Evolutionary conservation across 306 rosid species (phyloP).

Genomic region (Potentilla sterilis): DNA sequence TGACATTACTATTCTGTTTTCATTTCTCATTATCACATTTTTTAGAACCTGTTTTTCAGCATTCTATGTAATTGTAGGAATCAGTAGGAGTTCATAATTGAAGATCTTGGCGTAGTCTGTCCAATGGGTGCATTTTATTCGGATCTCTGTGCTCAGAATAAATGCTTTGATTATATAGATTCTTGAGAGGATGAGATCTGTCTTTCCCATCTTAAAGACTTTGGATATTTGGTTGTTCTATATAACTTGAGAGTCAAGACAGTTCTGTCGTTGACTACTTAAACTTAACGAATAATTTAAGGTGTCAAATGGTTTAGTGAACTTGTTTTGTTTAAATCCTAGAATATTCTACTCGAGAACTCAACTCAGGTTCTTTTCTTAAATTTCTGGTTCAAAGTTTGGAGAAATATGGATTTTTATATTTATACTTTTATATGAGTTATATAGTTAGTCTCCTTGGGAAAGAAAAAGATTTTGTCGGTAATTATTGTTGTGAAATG

Average conservation of each 20-base stretch:
- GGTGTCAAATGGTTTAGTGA: no score
- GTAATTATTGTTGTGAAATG: background rate
- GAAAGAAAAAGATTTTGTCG: background rate
- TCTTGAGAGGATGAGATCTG: background rate
- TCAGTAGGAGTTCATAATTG: background rate
- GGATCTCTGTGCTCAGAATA: background rate
- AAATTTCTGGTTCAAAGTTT: background rate
- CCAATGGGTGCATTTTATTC: background rate
- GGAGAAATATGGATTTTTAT: background rate
- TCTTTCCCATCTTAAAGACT: background rate
- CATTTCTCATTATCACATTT: background rate
- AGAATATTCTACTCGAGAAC: background rate
- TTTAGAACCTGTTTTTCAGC: background rate
- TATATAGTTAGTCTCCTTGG: background rate
- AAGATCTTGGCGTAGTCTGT: background rate
- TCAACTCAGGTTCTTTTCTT: background rate
- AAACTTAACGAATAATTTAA: background rate
- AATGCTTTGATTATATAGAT: background rate
- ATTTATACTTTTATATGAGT: background rate
- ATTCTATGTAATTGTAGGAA: background rate
- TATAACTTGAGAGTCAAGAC: background rate
- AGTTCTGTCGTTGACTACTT: background rate
- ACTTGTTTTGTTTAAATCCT: background rate
- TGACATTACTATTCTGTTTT: background rate
- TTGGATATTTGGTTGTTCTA: background rate